Base-by-base conservation (phyloP, 139 green algal genomes). In the Volvox africanus region DNA sequence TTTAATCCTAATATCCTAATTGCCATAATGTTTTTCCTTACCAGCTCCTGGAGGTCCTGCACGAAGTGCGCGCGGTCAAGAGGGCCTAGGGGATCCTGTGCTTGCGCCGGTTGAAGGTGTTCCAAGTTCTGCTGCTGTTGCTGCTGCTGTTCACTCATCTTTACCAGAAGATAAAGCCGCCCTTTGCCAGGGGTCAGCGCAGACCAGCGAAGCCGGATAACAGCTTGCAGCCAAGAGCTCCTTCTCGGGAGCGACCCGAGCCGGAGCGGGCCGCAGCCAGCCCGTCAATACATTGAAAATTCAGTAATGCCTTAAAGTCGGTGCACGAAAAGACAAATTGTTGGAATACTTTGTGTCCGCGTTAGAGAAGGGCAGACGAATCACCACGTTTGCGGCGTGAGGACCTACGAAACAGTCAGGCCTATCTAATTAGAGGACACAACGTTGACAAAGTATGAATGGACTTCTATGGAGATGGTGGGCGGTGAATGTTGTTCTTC, bases 41-140 rank as follows among this genome's bases (percentile, higher is more conserved):
- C 80, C 80, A 86, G 44, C 24, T 86, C 80, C 55, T 86, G 80
- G 1, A 86, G 80, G 28, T 86, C 80, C n/a, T 86, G 80, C 26
- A 55, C 80, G 28, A 86, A 86, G 36, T 84, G 36, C 16, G 36
- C 78, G 30, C 78, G 78, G 78, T 84, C 78, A 65, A 84, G 78
- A 22, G 22, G 65, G 21, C 6, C 65, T 24, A 73, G 65, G 65
- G 65, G 65, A 73, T 73, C 65, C 65, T 73, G 65, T 73, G 21
- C 2, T 12, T 55, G 76, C 28, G 21, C 33, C 33, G 76, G 33
- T n/a, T 36, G 33, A 61, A 36, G 33, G 33, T 84, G 36, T 18
- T 84, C 78, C 78, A 68, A 35, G 16, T 44, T 22, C 21, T 62
- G 80, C 28, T 44, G 80, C 80, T 86, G 80, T 44, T 86, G 32